A percentile compares a stretch with the other conserved stretches of the same genome.
Evolutionary conservation across 2,329 filamentous ascomycete species (phyloP).

Genomic region (Talaromyces sp.): DNA sequence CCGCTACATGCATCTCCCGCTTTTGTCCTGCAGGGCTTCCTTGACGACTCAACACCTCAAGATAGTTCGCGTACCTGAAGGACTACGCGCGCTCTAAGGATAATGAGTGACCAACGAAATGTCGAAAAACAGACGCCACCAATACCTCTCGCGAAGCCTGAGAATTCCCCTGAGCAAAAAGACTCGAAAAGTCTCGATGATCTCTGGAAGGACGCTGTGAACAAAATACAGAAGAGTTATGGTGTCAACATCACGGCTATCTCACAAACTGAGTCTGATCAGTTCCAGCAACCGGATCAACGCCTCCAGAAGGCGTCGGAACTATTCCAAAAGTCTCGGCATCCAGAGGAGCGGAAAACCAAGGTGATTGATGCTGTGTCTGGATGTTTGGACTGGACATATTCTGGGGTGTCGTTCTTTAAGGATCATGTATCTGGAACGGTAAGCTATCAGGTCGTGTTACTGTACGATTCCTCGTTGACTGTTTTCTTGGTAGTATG

Average conservation of each 20-base stretch:
- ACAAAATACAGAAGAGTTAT: not conserved
- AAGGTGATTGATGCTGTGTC: constrained; percentile 9
- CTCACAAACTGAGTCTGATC: not conserved
- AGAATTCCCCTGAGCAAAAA: not conserved
- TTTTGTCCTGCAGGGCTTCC: not conserved
- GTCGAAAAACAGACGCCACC: not conserved
- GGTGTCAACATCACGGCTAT: not conserved
- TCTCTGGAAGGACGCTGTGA: constrained; percentile 4
- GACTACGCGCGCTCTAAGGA: not conserved
- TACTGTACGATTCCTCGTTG: not conserved
- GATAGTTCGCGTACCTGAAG: not conserved
- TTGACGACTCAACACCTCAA: too few relatives aligned
- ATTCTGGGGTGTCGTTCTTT: constrained; percentile 4
- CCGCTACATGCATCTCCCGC: not conserved
- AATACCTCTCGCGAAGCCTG: not conserved
- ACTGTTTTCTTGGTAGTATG: not conserved
- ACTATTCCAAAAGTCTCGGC: not conserved
- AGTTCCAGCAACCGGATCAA: constrained; percentile 2
- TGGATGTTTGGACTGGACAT: constrained; percentile 11
- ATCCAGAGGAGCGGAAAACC: constrained; percentile 3
- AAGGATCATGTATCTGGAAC: constrained; percentile 7
- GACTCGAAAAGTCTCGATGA: not conserved
- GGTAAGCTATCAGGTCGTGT: not conserved
- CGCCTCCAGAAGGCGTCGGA: constrained; percentile 9
- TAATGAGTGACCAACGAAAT: not conserved